phyloP scores from a whole-genome alignment of 129 eudicot genomes.

The Saussurea involucrata region DNA sequence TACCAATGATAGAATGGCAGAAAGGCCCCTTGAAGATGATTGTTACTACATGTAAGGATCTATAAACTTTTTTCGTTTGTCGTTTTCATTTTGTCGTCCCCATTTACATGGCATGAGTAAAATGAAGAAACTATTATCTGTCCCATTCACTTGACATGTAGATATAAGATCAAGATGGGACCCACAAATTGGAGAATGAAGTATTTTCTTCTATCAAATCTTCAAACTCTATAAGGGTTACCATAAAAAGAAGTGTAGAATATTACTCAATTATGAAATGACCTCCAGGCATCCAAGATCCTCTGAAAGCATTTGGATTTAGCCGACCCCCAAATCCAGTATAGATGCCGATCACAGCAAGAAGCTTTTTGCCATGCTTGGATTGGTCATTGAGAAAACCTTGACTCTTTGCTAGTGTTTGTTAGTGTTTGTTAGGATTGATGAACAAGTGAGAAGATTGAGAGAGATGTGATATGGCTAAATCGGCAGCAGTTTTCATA shows the following conservation, averaged over 20 bases:
- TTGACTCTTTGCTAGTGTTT: slow-evolving; percentile 81
- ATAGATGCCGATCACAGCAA: slow-evolving; percentile 86
- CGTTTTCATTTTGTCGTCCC: too few species aligned
- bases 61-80: too few species aligned
- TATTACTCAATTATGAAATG: background rate
- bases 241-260: background rate
- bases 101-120: too few species aligned
- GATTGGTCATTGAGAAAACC: slow-evolving; percentile 63
- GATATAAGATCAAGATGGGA: background rate
- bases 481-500: too few species aligned
- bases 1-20: background rate
- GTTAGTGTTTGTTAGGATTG: too few species aligned
- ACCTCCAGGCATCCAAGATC: slow-evolving; percentile 83
- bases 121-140: background rate
- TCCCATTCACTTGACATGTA: background rate
- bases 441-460: too few species aligned
- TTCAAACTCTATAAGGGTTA: background rate
- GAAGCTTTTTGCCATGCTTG: slow-evolving; percentile 47
- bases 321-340: slow-evolving; percentile 81
- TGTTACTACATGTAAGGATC: background rate
- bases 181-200: too few species aligned
- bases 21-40: background rate
- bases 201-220: background rate
- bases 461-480: too few species aligned
- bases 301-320: slow-evolving; percentile 61